phyloP scores from a whole-genome alignment of 106 monocot genomes.

The Triglochin maritima region DNA sequence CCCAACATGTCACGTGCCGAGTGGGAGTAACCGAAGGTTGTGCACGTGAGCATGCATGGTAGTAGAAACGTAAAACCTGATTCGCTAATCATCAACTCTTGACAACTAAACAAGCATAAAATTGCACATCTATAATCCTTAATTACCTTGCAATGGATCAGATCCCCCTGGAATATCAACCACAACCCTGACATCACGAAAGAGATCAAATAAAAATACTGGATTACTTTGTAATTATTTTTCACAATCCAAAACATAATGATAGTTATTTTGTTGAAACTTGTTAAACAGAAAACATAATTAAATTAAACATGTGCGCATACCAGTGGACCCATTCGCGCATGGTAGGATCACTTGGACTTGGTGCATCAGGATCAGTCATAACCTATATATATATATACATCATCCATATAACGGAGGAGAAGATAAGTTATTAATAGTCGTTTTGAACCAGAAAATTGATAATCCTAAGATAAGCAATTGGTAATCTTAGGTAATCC shows the following conservation, averaged over 20 bases:
- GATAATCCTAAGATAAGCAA: too few relatives aligned
- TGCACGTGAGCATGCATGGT: too few relatives aligned
- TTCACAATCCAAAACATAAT: too few relatives aligned
- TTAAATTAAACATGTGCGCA: background rate
- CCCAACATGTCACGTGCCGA: too few relatives aligned
- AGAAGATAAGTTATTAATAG: background rate
- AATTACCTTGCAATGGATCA: slow-evolving; percentile 44
- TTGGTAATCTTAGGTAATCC: too few relatives aligned
- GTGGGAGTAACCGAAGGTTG: too few relatives aligned
- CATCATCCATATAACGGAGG: background rate
- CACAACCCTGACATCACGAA: slow-evolving; percentile 41
- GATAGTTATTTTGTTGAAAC: too few relatives aligned
- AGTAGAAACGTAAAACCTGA: too few relatives aligned
- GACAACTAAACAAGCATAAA: too few relatives aligned
- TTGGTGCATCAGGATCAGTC: slow-evolving; percentile 93
- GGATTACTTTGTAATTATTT: background rate
- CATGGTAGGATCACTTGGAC: slow-evolving; percentile 79
- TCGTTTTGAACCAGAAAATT: background rate
- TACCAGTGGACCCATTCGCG: slow-evolving; percentile 82
- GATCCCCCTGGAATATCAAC: slow-evolving; percentile 70
- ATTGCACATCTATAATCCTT: too few relatives aligned
- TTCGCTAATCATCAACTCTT: too few relatives aligned
- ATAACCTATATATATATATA: slow-evolving; percentile 34
- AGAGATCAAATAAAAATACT: background rate
- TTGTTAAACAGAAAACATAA: too few relatives aligned